phyloP scores from a whole-genome alignment of 495 filamentous ascomycete genomes.

The Articulospora tetracladia region DNA sequence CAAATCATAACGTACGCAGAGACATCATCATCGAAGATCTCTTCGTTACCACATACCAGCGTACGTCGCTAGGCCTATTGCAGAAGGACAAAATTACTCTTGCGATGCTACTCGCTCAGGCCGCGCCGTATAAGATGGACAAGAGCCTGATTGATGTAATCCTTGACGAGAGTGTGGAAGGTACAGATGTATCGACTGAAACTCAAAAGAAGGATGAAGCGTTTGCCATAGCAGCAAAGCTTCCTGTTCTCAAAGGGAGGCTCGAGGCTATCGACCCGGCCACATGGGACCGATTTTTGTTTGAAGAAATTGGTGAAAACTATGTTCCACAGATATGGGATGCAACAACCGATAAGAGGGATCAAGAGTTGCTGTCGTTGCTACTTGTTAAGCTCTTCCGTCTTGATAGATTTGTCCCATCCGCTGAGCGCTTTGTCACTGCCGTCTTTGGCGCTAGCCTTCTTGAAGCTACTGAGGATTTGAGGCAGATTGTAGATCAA shows the following conservation, averaged over 20 bases:
- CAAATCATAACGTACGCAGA: conserved; percentile 69
- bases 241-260: conserved; percentile 70
- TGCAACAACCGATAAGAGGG: conserved; percentile 54
- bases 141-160: conserved; percentile 81
- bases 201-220: conserved; percentile 61
- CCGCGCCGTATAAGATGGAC: conserved; percentile 91
- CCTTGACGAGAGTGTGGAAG: conserved; percentile 72
- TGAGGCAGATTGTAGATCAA: conserved; percentile 79
- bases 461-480: conserved; percentile 76
- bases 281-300: conserved; percentile 77
- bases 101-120: conserved; percentile 94
- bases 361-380: conserved; percentile 78
- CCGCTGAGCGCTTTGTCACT: conserved; percentile 84
- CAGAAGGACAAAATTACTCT: conserved; percentile 93
- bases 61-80: conserved; percentile 86
- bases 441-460: conserved; percentile 83
- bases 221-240: conserved; percentile 60
- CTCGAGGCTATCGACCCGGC: conserved; percentile 55
- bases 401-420: conserved; percentile 89
- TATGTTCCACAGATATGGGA: conserved; percentile 78
- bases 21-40: conserved; percentile 86
- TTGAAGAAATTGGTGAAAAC: conserved; percentile 84
- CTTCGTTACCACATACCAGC: conserved; percentile 86
- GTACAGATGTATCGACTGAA: conserved; percentile 72
- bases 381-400: conserved; percentile 92